Percentiles rank a stretch among this genome's conserved stretches.
Conservation (phyloP, 192 early-diverging fungal species). For the Ambispora gerdemannii region DNA sequence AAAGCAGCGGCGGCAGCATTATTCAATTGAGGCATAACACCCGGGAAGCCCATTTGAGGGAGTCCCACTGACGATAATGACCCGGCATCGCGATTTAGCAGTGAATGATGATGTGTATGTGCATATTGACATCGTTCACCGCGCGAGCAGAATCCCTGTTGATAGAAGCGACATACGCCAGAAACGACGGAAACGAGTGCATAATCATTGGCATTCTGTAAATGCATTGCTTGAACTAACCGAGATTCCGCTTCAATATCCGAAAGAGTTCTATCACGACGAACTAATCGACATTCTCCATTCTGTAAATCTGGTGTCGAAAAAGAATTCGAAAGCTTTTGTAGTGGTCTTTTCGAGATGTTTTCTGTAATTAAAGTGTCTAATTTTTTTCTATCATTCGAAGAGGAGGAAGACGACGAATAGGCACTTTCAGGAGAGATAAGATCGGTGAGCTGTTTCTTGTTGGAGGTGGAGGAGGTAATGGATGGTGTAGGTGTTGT, state of each 20-base stretch:
- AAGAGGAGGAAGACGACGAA: constrained; percentile 32
- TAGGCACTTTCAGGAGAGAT: constrained; percentile 27
- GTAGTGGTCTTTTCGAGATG: constrained; percentile 33
- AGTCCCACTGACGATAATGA: neutral
- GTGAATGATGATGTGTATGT: constrained; percentile 34
- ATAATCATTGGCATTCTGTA: neutral
- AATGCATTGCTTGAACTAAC: neutral
- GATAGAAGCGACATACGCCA: constrained; percentile 30
- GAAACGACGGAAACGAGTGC: neutral
- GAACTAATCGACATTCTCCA: constrained; percentile 32
- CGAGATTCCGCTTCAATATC: neutral
- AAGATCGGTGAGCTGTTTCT: neutral
- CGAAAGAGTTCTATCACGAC: constrained; percentile 27
- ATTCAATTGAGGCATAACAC: constrained; percentile 3
- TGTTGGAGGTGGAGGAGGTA: neutral
- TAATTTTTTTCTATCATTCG: constrained; percentile 38
- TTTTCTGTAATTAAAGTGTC: constrained; percentile 32
- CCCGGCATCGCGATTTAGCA: neutral
- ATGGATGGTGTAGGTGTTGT: too few species aligned
- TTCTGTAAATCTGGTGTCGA: constrained; percentile 45
- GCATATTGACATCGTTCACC: constrained; percentile 56
- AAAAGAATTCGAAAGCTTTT: constrained; percentile 44
- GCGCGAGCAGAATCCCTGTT: constrained; percentile 33
- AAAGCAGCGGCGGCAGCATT: constrained; percentile 3
- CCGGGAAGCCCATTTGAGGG: constrained; percentile 1